Base-by-base conservation (phyloP, 805 yeast genomes). In the Nakazawaea holstii region DNA sequence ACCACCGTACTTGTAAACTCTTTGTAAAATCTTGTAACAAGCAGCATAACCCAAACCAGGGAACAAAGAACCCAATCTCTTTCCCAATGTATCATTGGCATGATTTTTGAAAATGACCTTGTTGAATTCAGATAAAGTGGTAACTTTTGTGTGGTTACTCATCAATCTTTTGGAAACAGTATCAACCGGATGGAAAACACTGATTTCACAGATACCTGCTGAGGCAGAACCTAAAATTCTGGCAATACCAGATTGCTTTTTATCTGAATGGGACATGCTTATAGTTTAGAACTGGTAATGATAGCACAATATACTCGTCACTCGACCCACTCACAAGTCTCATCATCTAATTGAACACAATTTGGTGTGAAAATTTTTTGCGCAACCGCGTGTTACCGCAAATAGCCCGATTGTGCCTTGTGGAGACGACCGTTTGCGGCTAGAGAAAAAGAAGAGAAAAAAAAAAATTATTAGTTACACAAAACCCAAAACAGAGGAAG, bases 1-100 rank as follows among this genome's bases (percentile, higher is more conserved):
- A 44, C 99, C 99, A 62, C 99, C 98, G 66, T 94, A 94, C 71
- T 94, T 94, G 79, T 94, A 94, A 48, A 94, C 97, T 73, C 99
- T 82, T 72, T 94, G 99, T 57, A 92, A 73, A 57, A 94, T 85
- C 70, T 94, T 94, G 76, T 94, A 94, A 55, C 90, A 87, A 41
- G 99, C 98, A 53, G 99, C 99, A 64, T 94, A 94, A 26, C 98
- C 98, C 54, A 94, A 77, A 65, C 99, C 99, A 15, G 99, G 99
- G 73, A 94, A 94, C 53, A 94, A 75, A 9, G 97, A 84, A 54
- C 88, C 70, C 39, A 87, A 61, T 66, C 97, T 79, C 51, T 79
- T 75, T 20, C 81, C 80, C 1, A 89, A 58, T 4, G 94, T 76
- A 55, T 87, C 82, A 43, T 73, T 62, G 28, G 96, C 95, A 58